phyloP scores from a whole-genome alignment of 148 eudicot species.

The Rhododendron ovatum region DNA sequence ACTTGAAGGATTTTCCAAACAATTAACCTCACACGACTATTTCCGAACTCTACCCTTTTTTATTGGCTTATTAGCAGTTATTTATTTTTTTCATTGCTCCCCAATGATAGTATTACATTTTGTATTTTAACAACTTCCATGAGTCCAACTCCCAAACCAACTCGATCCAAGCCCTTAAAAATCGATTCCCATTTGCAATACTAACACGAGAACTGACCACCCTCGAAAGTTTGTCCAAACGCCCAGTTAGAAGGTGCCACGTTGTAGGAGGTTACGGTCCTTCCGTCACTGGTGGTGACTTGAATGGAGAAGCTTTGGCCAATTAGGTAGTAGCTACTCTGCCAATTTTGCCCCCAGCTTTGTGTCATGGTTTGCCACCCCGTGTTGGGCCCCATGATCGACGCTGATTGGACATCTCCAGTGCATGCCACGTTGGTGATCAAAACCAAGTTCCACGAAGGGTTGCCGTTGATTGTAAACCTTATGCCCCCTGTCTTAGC shows the following conservation, averaged over 20 bases:
- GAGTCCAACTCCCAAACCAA: neutral
- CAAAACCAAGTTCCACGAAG: conserved; percentile 30
- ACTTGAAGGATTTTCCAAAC: too few species aligned
- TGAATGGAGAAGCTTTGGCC: conserved; percentile 24
- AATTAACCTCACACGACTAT: too few species aligned
- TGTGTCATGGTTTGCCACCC: conserved; percentile 32
- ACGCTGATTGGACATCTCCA: conserved; percentile 30
- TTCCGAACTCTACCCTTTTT: neutral
- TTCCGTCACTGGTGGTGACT: conserved; percentile 28
- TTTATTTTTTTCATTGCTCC: neutral
- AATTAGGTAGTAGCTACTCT: conserved; percentile 24
- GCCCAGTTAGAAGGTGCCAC: conserved; percentile 28
- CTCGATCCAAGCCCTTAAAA: neutral
- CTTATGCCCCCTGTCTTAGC: conserved; percentile 29
- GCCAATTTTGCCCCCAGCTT: conserved; percentile 41
- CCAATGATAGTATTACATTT: too few species aligned
- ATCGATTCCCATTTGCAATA: neutral
- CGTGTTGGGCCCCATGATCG: conserved; percentile 25
- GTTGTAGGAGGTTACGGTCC: conserved; percentile 24
- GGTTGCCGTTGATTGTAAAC: conserved; percentile 36
- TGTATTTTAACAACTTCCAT: neutral
- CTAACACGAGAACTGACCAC: conserved; percentile 14
- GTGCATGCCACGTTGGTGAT: conserved; percentile 33
- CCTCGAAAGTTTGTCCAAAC: conserved; percentile 33
- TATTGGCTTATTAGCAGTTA: neutral